These are phyloP conservation scores for Tritrichomonas musculus DNA, from an alignment of 208 protist species.

Conservation along the genomic window DNA sequence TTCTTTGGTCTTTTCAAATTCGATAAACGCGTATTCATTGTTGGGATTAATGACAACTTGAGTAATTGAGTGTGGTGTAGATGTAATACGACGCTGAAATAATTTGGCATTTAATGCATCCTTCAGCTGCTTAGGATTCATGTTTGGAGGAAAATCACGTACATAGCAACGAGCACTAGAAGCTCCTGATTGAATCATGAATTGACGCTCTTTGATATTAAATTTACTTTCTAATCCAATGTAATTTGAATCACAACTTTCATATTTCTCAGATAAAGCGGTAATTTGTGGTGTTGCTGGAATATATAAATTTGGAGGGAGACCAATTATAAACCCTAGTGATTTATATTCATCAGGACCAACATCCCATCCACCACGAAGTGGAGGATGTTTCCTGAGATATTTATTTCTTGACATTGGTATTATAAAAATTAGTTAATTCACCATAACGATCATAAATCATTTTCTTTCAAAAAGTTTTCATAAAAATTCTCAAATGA, in stretches of 20 bases:
- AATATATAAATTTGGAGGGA: conserved; percentile 13
- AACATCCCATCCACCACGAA: conserved; percentile 12
- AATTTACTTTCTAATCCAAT: neutral
- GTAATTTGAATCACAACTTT: neutral
- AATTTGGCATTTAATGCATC: neutral
- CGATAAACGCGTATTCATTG: neutral
- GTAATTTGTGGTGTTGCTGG: neutral
- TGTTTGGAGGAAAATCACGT: neutral
- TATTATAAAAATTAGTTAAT: no score
- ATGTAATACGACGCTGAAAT: neutral
- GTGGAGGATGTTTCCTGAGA: neutral
- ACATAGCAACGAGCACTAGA: neutral
- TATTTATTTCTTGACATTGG: neutral
- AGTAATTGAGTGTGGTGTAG: neutral
- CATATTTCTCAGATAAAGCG: neutral
- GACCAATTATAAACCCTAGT: neutral
- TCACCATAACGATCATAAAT: no score
- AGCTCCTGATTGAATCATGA: no score
- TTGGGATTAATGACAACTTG: neutral
- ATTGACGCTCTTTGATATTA: neutral
- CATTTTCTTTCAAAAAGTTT: no score
- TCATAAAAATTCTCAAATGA: no score
- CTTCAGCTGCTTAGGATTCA: neutral
- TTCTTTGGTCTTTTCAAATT: neutral
- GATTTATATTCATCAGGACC: conserved; percentile 23